Base-by-base conservation (phyloP, 2,329 filamentous ascomycete genomes). In the Nakataea oryzae region DNA sequence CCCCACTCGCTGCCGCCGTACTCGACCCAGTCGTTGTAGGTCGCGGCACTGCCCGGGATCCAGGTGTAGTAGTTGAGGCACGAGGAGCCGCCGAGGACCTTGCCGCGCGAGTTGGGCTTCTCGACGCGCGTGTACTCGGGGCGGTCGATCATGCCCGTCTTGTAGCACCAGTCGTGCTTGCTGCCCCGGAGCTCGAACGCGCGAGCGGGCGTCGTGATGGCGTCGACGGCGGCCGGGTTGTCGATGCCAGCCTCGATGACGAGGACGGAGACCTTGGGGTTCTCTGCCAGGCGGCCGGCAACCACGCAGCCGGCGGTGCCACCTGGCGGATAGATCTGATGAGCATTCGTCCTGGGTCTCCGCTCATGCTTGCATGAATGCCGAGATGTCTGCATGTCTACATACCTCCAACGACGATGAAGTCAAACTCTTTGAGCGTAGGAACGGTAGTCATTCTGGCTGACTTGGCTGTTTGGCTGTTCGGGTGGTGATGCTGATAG, bases 1-100 rank as follows among this genome's bases (percentile, higher is more conserved):
- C 74, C 85, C 85, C 85, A 88, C 58, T 82, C 77, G 66, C 89
- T 84, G 7, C 89, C 90, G 59, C 89, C 88, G 41, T 81, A 82
- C 72, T 89, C 89, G n/a, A 85, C 85, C 77, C 88, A 83, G 26
- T 87, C 86, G 69, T 93, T 81, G 66, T 83, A 87, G 0, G 83
- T 86, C 3, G 76, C 75, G 61, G 79, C 79, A 62, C 77, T 81
- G 2, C 84, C 85, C 1, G 79, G 82, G 6, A 85, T 76, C 84
- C 84, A 87, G 17, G 83, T 86, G 70, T 82, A 86, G 70, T 87
- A 88, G 72, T 88, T 88, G 59, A 84, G 70, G 54, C 75, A 81
- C 0, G 78, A 81, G 63, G 80, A 83, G 21, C 85, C 84, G 47
- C 84, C 84, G 0, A 87, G 80, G 2, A 76, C 76, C 71, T 84